A percentile compares a stretch with the other conserved stretches of the same genome.
phyloP scores from a whole-genome alignment of 768 basidiomycete species.

The Exidia glandulosa region DNA sequence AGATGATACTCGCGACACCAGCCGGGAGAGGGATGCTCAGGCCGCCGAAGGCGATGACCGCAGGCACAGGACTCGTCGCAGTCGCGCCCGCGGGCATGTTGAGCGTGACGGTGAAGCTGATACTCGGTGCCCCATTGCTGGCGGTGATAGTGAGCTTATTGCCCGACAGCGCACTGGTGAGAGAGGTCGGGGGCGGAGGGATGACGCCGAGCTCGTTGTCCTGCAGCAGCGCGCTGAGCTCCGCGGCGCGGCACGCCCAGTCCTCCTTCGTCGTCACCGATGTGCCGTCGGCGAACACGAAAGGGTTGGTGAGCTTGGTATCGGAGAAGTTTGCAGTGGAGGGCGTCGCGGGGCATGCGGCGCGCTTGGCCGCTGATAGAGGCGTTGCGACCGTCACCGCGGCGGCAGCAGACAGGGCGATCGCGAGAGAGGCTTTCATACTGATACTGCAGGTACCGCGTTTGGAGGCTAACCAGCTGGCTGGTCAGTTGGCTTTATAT shows the following conservation, averaged over 20 bases:
- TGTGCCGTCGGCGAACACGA: conserved; percentile 7
- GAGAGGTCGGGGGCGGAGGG: conserved; percentile 5
- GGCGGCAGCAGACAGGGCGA: too few relatives aligned
- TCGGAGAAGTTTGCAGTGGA: background rate
- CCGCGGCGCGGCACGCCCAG: conserved; percentile 8
- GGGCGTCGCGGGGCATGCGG: background rate
- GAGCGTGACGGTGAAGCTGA: conserved; percentile 1
- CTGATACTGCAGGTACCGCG: too few relatives aligned
- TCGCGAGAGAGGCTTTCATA: too few relatives aligned
- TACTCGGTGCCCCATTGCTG: background rate
- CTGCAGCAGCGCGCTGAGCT: conserved; percentile 8
- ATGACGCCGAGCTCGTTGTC: conserved; percentile 6
- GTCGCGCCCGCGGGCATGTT: background rate
- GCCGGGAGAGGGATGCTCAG: conserved; percentile 2
- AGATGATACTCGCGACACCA: conserved; percentile 2
- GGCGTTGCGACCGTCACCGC: too few relatives aligned
- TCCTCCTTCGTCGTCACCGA: conserved; percentile 5
- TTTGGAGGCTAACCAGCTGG: too few relatives aligned
- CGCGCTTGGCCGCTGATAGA: background rate
- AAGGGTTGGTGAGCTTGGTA: conserved; percentile 10
- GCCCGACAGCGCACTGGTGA: conserved; percentile 5
- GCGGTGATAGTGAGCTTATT: conserved; percentile 8
- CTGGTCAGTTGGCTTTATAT: too few relatives aligned
- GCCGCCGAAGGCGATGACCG: conserved; percentile 3
- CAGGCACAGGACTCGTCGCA: conserved; percentile 1